A percentile compares a stretch with the other conserved stretches of the same genome.
phyloP scores from a whole-genome alignment of 768 basidiomycete species.

The Serendipita vermifera region DNA sequence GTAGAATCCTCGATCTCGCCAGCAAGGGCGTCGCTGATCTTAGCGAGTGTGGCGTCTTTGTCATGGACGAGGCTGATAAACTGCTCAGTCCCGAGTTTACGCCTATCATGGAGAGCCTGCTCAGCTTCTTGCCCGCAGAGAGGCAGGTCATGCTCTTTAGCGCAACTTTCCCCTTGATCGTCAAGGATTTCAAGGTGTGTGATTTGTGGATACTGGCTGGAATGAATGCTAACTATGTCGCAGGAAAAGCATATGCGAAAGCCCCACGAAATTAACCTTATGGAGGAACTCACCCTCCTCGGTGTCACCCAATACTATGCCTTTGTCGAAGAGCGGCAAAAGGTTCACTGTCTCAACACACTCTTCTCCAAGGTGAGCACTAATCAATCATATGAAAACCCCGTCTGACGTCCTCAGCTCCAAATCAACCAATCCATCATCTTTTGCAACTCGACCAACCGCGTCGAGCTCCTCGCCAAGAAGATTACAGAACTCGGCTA shows the following conservation, averaged over 20 bases:
- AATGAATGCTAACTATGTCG: not conserved
- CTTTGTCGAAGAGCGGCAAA: slow-evolving; percentile 97
- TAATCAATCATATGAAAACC: not conserved
- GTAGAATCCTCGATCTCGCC: slow-evolving; percentile 86
- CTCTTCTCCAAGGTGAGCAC: slow-evolving; percentile 84
- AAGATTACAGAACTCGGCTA: slow-evolving; percentile 99
- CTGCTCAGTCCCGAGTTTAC: slow-evolving; percentile 94
- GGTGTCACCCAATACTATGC: slow-evolving; percentile 99
- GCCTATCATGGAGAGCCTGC: slow-evolving; percentile 93
- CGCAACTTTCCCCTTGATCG: slow-evolving; percentile 96
- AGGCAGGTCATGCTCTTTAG: slow-evolving; percentile 99
- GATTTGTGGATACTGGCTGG: slow-evolving; percentile 12
- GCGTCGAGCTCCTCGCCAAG: slow-evolving; percentile 96
- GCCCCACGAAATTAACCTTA: slow-evolving; percentile 97
- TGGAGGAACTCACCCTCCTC: slow-evolving; percentile 97
- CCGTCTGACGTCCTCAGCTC: slow-evolving; percentile 37
- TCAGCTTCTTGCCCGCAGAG: slow-evolving; percentile 68
- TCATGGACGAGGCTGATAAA: slow-evolving; percentile 99
- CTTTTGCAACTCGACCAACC: slow-evolving; percentile 99
- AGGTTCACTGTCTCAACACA: slow-evolving; percentile 98
- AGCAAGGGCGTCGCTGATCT: slow-evolving; percentile 90
- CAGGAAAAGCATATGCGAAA: slow-evolving; percentile 94
- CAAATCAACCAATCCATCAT: slow-evolving; percentile 99
- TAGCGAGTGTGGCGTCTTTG: slow-evolving; percentile 87
- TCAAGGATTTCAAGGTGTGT: slow-evolving; percentile 93